Base-by-base conservation (phyloP, 495 filamentous ascomycete genomes). In the Hypoxylon subgilvum region DNA sequence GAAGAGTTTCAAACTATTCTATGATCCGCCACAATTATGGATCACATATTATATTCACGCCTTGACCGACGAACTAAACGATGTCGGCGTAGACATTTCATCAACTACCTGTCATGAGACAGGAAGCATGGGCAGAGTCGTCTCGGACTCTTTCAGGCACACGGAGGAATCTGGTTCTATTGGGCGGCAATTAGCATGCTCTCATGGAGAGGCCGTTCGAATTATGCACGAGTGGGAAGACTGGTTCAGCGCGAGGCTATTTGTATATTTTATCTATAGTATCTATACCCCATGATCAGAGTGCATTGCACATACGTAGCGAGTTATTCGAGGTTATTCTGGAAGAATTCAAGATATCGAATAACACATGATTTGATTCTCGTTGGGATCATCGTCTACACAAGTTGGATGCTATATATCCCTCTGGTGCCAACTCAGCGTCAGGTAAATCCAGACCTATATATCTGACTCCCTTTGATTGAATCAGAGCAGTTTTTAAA, bases 11-110 rank as follows among this genome's bases (percentile, higher is more conserved):
- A n/a, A n/a, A n/a, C n/a, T n/a, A n/a, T 27, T 34, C n/a, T 12
- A 34, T 5, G 31, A 40, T 31, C 13, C 16, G 23, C 12, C 14
- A 27, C 16, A 6, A 44, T 23, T 27, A 43, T 6, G 14, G 17
- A 12, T 54, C 39, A 36, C 14, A 27, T 10, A 25, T 27, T 34
- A 48, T 21, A 31, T 57, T 36, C 18, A 27, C 21, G 16, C 9
- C 14, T 57, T 30, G 17, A 52, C n/a, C 18, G 25, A 44, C 43
- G 42, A 50, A 31, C 4, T 53, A 9, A 35, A 36, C 14, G 25
- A 28, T 6, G 18, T 46, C 27, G 16, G 21, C 21, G 32, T 34
- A 42, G 19, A 18, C 7, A 56, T 14, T 28, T 27, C 38, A 17
- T 12, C 12, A 14, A 3, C 44, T 12, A 47, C 25, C 12, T 9